These are phyloP conservation scores for Mycena sp. DNA, from an alignment of 1,284 basidiomycete species.

Conservation along the genomic window DNA sequence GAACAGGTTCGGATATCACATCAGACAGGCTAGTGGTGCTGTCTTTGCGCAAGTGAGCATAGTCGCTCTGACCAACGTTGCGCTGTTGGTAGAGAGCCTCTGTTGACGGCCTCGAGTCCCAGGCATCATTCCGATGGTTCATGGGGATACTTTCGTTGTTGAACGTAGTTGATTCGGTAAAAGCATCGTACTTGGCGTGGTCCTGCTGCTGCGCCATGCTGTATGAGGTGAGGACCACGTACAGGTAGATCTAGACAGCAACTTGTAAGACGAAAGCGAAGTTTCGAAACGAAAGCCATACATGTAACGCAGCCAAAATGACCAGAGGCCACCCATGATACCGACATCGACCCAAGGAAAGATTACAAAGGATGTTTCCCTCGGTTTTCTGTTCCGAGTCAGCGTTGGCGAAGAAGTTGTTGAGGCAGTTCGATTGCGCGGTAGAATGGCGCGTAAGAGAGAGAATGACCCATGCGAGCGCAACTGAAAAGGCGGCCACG, in stretches of 20 bases:
- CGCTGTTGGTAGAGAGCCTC: slow-evolving; percentile 48
- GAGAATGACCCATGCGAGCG: slow-evolving; percentile 83
- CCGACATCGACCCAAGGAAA: slow-evolving; percentile 94
- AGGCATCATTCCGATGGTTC: slow-evolving; percentile 72
- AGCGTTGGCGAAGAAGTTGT: slow-evolving; percentile 63
- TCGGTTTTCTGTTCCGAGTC: slow-evolving; percentile 53
- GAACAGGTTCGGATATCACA: slow-evolving; percentile 60
- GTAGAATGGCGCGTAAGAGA: slow-evolving; percentile 79
- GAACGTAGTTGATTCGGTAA: slow-evolving; percentile 74
- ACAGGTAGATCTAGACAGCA: slow-evolving; percentile 75
- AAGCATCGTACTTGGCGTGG: slow-evolving; percentile 82
- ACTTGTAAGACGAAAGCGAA: slow-evolving; percentile 13
- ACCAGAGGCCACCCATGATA: slow-evolving; percentile 88
- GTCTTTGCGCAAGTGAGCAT: slow-evolving; percentile 58
- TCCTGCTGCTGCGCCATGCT: slow-evolving; percentile 78
- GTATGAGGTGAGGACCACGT: slow-evolving; percentile 78
- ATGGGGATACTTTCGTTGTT: slow-evolving; percentile 71
- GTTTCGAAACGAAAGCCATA: slow-evolving; percentile 43
- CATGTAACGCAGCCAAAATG: slow-evolving; percentile 82
- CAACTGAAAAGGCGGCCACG: slow-evolving; percentile 73
- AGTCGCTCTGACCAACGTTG: slow-evolving; percentile 31
- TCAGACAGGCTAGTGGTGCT: slow-evolving; percentile 68
- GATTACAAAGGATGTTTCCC: slow-evolving; percentile 80
- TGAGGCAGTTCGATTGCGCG: slow-evolving; percentile 74
- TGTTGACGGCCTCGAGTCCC: slow-evolving; percentile 66